Percentiles rank a stretch among this genome's conserved stretches.
Conservation (phyloP, 2,329 filamentous ascomycete species). For the Pestalotiopsis sp. region DNA sequence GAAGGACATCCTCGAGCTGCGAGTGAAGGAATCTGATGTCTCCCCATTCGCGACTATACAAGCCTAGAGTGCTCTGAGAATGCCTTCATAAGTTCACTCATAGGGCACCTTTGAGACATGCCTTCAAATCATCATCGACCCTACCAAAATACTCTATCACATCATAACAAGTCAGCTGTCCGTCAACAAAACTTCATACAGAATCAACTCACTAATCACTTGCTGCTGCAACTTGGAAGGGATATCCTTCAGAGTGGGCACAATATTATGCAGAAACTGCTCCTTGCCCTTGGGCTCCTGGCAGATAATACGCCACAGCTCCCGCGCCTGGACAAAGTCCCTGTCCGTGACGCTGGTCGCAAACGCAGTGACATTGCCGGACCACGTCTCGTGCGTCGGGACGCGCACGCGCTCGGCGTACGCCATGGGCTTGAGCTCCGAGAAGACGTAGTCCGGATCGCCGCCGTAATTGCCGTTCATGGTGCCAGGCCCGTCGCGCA, state of each 20-base stretch:
- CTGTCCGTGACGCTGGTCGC: background rate
- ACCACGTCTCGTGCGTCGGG: slow-evolving; percentile 3
- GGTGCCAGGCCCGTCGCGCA: background rate
- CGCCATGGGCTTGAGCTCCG: background rate
- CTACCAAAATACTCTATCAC: background rate
- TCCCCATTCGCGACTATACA: background rate
- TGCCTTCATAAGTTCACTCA: background rate
- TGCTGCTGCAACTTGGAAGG: background rate
- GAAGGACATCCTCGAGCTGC: no score
- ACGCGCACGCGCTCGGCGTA: background rate
- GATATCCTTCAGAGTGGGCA: background rate
- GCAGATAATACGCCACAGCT: background rate
- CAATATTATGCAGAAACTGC: background rate
- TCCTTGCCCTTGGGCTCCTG: background rate
- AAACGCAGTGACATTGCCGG: background rate
- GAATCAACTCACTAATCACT: background rate
- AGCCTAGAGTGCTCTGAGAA: background rate
- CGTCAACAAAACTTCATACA: background rate
- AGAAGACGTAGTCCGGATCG: slow-evolving; percentile 4
- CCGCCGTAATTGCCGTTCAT: slow-evolving; percentile 8
- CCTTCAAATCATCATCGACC: background rate
- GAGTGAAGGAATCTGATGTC: no score
- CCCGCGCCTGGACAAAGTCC: slow-evolving; percentile 1
- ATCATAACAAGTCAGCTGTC: background rate
- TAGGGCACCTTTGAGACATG: background rate